A percentile compares a stretch with the other conserved stretches of the same genome.
These are phyloP conservation scores for Ogataea zsoltii DNA, from an alignment of 805 yeast genomes.

Conservation along the genomic window DNA sequence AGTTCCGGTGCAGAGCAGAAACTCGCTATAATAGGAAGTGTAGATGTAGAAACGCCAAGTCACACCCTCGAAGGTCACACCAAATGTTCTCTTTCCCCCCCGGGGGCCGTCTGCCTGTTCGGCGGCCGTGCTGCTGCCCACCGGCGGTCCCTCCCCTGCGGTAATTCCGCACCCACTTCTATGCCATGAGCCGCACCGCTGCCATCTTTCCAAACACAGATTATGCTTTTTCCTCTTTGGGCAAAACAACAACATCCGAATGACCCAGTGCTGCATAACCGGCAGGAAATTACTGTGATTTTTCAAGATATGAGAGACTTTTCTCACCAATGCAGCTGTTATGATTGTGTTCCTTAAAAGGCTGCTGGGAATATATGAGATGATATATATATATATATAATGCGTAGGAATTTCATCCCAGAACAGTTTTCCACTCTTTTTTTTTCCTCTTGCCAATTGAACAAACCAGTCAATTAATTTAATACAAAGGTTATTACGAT, in stretches of 20 bases:
- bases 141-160: neutral
- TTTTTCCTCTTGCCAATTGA: constrained; percentile 4
- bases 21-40: too few species aligned
- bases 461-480: neutral
- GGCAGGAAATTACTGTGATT: constrained; percentile 11
- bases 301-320: constrained; percentile 8
- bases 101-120: too few species aligned
- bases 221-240: constrained; percentile 9
- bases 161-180: constrained; percentile 2
- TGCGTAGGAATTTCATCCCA: constrained; percentile 11
- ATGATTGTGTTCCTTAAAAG: constrained; percentile 6
- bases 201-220: constrained; percentile 4
- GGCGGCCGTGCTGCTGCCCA: too few species aligned
- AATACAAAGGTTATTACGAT: neutral
- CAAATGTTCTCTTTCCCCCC: too few species aligned
- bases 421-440: constrained; percentile 8
- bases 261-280: constrained; percentile 22
- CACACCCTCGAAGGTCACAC: too few species aligned
- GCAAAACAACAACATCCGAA: constrained; percentile 18
- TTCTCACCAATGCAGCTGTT: constrained; percentile 5
- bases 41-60: too few species aligned
- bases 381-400: constrained; percentile 9
- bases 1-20: too few species aligned
- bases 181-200: constrained; percentile 5
- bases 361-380: constrained; percentile 3